phyloP scores from a whole-genome alignment of 331 rosid genomes.

The Prunus yedoensis region DNA sequence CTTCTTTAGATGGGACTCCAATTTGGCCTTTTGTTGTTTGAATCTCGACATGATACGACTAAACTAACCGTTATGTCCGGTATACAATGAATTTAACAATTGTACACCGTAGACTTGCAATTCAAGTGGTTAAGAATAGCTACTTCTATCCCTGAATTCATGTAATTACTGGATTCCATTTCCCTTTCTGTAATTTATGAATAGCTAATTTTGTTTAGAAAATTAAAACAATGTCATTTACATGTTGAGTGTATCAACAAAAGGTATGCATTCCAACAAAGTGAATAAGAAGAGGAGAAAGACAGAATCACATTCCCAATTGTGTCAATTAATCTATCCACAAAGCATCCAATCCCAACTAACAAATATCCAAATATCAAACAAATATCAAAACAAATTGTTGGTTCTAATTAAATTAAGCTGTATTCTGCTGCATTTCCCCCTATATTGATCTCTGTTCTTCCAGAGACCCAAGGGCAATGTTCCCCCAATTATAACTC shows the following conservation, averaged over 20 bases:
- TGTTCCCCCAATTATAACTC: neutral
- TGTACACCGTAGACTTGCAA: fast-evolving
- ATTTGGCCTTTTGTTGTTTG: too few species aligned
- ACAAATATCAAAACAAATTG: conserved; percentile 11
- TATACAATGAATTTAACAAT: too few species aligned
- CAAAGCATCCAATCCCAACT: conserved; percentile 18
- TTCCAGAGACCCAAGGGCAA: neutral
- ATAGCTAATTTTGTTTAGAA: too few species aligned
- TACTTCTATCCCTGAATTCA: too few species aligned
- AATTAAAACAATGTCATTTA: neutral
- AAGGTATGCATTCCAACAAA: neutral
- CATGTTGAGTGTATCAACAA: neutral
- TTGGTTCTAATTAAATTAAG: neutral
- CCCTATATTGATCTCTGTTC: conserved; percentile 3
- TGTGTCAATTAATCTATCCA: conserved; percentile 14
- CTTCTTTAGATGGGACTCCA: too few species aligned
- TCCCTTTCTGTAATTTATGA: too few species aligned
- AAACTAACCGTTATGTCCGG: too few species aligned
- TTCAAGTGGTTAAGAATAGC: neutral
- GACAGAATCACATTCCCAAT: conserved; percentile 11
- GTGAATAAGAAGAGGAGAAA: neutral
- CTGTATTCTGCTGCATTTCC: neutral
- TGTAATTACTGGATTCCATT: too few species aligned
- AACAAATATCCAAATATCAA: conserved; percentile 8
- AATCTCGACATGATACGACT: neutral